These are phyloP conservation scores for Tricholoma sp. DNA, from an alignment of 768 basidiomycete genomes.

Conservation along the genomic window DNA sequence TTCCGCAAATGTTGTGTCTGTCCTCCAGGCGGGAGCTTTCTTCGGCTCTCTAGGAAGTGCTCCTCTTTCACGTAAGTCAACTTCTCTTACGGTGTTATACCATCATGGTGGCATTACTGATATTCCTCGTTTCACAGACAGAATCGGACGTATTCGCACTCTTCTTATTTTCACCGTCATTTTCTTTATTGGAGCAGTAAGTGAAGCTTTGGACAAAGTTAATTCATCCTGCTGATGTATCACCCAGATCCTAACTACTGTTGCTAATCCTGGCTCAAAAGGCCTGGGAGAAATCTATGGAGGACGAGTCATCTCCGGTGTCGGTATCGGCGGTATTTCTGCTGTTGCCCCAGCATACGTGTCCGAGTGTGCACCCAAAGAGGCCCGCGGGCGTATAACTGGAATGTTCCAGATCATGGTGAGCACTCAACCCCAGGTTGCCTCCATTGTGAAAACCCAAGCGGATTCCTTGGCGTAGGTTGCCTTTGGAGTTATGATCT, in stretches of 20 bases:
- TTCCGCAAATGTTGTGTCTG: slow-evolving; percentile 1
- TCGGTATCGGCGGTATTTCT: slow-evolving; percentile 81
- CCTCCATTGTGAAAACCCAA: not conserved
- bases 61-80: not conserved
- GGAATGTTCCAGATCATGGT: slow-evolving; percentile 87
- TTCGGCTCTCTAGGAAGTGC: slow-evolving; percentile 1
- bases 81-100: not conserved
- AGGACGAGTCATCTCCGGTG: slow-evolving; percentile 74
- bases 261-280: slow-evolving; percentile 46
- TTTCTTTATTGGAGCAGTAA: slow-evolving; percentile 70
- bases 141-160: slow-evolving; percentile 64
- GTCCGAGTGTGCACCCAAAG: slow-evolving; percentile 83
- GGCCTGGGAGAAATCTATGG: slow-evolving; percentile 72
- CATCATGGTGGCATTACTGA: not conserved
- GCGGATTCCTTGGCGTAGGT: slow-evolving; percentile 28
- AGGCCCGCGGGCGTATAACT: slow-evolving; percentile 81
- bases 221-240: not conserved
- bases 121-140: slow-evolving; percentile 31
- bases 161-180: slow-evolving; percentile 56
- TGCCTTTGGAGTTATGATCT: slow-evolving; percentile 80
- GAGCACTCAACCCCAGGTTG: not conserved
- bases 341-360: slow-evolving; percentile 83
- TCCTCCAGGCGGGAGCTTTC: slow-evolving; percentile 4
- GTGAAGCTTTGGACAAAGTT: slow-evolving; percentile 9
- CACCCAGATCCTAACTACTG: slow-evolving; percentile 64